Evolutionary conservation across 2,329 filamentous ascomycete species (phyloP).

Genomic region (Shiraia sp.): DNA sequence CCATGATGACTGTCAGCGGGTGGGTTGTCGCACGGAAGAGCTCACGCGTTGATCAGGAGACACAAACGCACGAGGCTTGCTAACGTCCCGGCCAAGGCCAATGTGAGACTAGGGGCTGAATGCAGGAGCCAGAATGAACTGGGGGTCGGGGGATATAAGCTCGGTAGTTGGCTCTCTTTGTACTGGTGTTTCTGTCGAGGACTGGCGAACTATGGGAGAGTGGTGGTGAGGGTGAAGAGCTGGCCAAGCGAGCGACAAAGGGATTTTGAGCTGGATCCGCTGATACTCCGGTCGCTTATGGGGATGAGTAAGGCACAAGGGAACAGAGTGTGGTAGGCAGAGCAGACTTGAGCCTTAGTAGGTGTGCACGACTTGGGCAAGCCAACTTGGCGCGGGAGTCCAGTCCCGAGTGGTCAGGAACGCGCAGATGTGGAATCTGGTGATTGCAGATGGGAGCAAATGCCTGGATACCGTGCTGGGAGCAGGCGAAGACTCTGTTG

Average conservation of each 20-base stretch:
- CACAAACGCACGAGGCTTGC: constrained; percentile 21
- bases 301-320: constrained; percentile 20
- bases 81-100: constrained; percentile 28
- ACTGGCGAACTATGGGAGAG: constrained; percentile 2
- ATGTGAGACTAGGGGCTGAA: constrained; percentile 24
- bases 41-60: constrained; percentile 47
- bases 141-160: constrained; percentile 33
- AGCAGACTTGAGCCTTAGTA: constrained; percentile 19
- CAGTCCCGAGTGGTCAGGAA: constrained; percentile 11
- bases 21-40: constrained; percentile 31
- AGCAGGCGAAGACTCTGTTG: constrained; percentile 9
- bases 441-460: constrained; percentile 15
- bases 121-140: constrained; percentile 17
- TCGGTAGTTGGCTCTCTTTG: constrained; percentile 14
- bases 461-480: constrained; percentile 10
- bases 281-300: constrained; percentile 23
- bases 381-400: too few relatives aligned
- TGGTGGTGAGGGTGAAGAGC: constrained; percentile 5
- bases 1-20: constrained; percentile 38
- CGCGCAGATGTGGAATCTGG: constrained; percentile 13
- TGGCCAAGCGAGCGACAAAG: constrained; percentile 5
- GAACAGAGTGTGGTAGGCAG: constrained; percentile 18
- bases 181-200: too few relatives aligned
- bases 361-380: too few relatives aligned
- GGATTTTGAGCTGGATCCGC: constrained; percentile 4